phyloP scores from a whole-genome alignment of 2,329 filamentous ascomycete genomes.

The Aspergillus tamarii region DNA sequence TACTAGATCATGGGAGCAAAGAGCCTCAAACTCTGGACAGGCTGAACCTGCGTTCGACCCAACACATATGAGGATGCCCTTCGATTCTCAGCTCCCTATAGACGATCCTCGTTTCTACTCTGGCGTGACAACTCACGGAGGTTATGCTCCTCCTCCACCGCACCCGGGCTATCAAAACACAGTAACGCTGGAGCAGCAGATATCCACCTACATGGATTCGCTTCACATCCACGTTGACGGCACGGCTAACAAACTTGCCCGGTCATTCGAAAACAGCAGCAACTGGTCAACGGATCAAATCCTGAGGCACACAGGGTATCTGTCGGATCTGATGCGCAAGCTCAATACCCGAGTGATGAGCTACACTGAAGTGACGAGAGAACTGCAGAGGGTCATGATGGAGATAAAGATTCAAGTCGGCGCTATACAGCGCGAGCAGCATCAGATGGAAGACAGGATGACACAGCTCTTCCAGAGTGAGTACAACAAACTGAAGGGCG shows the following conservation, averaged over 20 bases:
- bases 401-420: slow-evolving; percentile 20
- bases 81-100: neutral
- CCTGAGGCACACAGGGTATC: slow-evolving; percentile 21
- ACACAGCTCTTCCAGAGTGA: slow-evolving; percentile 17
- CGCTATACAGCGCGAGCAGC: slow-evolving; percentile 14
- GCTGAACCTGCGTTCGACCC: neutral
- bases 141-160: slow-evolving; percentile 30
- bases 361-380: slow-evolving; percentile 19
- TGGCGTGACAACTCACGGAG: slow-evolving; percentile 25
- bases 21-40: neutral
- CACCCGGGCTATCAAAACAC: slow-evolving; percentile 27
- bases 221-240: slow-evolving; percentile 27
- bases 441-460: slow-evolving; percentile 17
- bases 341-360: slow-evolving; percentile 18
- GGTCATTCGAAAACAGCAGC: slow-evolving; percentile 22
- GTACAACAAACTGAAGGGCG: slow-evolving; percentile 16
- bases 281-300: slow-evolving; percentile 29
- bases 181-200: slow-evolving; percentile 25
- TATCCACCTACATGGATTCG: slow-evolving; percentile 21
- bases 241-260: slow-evolving; percentile 16
- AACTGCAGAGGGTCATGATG: slow-evolving; percentile 14
- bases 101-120: slow-evolving; percentile 10
- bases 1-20: neutral
- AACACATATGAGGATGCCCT: neutral
- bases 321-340: slow-evolving; percentile 20